Conservation (phyloP, 1,139 yeast genomes). For the Taiozyma sp. region DNA sequence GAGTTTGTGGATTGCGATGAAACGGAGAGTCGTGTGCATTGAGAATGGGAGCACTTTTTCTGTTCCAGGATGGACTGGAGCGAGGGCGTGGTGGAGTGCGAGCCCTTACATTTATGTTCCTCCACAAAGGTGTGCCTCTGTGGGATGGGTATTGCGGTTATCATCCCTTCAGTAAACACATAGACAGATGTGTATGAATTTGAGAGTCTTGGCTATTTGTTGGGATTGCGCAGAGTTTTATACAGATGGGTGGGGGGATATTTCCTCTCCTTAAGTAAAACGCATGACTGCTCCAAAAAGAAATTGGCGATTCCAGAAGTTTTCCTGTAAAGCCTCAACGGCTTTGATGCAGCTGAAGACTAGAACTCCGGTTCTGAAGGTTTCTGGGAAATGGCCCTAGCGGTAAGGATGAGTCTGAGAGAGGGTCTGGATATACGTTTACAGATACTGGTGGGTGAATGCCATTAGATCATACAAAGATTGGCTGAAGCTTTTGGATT, state of each 20-base stretch:
- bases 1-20: slow-evolving; percentile 6
- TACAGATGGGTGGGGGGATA: not conserved
- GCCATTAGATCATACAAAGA: too few species aligned
- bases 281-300: not conserved
- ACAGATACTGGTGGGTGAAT: too few species aligned
- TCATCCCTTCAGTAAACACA: too few species aligned
- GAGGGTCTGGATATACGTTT: too few species aligned
- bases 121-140: not conserved
- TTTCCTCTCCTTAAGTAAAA: not conserved
- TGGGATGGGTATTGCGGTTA: slow-evolving; percentile 21
- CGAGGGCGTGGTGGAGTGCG: slow-evolving; percentile 19
- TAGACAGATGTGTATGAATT: too few species aligned
- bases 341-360: not conserved
- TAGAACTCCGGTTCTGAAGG: too few species aligned
- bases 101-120: not conserved
- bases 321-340: not conserved
- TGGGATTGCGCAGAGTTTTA: not conserved
- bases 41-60: slow-evolving; percentile 11
- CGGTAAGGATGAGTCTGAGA: too few species aligned
- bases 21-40: not conserved
- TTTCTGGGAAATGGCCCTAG: too few species aligned
- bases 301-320: not conserved
- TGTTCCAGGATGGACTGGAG: slow-evolving; percentile 21
- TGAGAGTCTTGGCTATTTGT: not conserved
- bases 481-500: too few species aligned